These are phyloP conservation scores for Kregervanrija delftensis DNA, from an alignment of 805 yeast species.

Conservation along the genomic window DNA sequence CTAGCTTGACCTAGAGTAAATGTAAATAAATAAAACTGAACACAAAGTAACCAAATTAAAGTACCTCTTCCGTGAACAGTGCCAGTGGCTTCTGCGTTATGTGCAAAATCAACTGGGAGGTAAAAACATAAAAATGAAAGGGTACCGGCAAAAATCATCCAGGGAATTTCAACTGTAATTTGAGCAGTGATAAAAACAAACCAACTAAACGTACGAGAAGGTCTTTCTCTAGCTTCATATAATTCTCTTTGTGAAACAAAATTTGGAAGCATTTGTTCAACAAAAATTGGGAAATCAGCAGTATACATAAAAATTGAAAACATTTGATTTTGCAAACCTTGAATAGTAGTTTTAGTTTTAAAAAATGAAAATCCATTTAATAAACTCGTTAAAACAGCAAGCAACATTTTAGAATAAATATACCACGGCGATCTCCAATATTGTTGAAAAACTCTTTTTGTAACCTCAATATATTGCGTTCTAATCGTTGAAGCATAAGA, in stretches of 20 bases:
- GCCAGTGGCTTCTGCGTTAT: slow-evolving; percentile 46
- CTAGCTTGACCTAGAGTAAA: slow-evolving; percentile 49
- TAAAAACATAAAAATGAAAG: slow-evolving; percentile 52
- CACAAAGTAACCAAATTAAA: slow-evolving; percentile 30
- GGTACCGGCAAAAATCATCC: slow-evolving; percentile 52
- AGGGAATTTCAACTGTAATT: slow-evolving; percentile 56
- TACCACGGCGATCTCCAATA: slow-evolving; percentile 56
- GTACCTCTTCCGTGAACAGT: slow-evolving; percentile 44
- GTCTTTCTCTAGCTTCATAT: slow-evolving; percentile 65
- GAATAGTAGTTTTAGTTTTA: slow-evolving; percentile 50
- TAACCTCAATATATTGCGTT: slow-evolving; percentile 35
- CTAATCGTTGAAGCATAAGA: slow-evolving; percentile 37
- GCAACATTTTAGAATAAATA: slow-evolving; percentile 46
- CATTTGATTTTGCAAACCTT: slow-evolving; percentile 75
- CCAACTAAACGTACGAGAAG: slow-evolving; percentile 64
- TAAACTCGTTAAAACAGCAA: slow-evolving; percentile 46
- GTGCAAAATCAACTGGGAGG: slow-evolving; percentile 61
- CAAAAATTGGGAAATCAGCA: slow-evolving; percentile 43
- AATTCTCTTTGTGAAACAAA: slow-evolving; percentile 52
- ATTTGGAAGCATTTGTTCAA: slow-evolving; percentile 55
- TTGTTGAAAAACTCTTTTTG: slow-evolving; percentile 46
- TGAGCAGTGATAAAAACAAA: slow-evolving; percentile 52
- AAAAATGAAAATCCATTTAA: slow-evolving; percentile 63
- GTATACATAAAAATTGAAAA: slow-evolving; percentile 62
- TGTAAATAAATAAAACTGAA: slow-evolving; percentile 44